Conservation (phyloP, 805 yeast species). For the Candida stauntonica region DNA sequence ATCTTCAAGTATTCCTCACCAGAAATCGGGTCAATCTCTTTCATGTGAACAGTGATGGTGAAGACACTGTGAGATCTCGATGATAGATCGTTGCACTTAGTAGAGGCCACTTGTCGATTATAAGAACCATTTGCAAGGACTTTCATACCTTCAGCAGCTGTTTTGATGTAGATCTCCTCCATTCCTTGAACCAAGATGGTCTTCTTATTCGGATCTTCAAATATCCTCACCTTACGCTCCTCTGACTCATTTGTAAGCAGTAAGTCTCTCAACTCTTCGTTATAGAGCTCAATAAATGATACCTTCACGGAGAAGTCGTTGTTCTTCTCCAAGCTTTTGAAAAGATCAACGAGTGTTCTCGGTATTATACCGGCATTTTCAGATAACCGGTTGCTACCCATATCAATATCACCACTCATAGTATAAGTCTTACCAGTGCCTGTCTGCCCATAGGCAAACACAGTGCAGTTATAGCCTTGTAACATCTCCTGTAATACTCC, state of each 20-base stretch:
- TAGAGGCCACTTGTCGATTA: constrained; percentile 69
- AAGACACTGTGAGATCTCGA: constrained; percentile 80
- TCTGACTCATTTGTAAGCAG: constrained; percentile 34
- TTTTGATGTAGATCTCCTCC: constrained; percentile 47
- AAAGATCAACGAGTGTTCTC: constrained; percentile 50
- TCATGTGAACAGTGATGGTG: constrained; percentile 59
- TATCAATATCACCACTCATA: constrained; percentile 64
- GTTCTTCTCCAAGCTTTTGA: constrained; percentile 39
- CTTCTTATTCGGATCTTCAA: constrained; percentile 42
- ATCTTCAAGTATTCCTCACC: constrained; percentile 47
- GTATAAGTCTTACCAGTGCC: constrained; percentile 82
- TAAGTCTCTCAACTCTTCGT: constrained; percentile 73
- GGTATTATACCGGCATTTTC: constrained; percentile 63
- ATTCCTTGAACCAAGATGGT: constrained; percentile 53
- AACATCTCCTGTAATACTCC: constrained; percentile 58
- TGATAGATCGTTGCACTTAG: constrained; percentile 71
- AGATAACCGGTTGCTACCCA: constrained; percentile 32
- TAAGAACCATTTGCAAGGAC: constrained; percentile 52
- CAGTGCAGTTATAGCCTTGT: constrained; percentile 70
- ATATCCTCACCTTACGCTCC: constrained; percentile 47
- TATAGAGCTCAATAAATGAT: constrained; percentile 77
- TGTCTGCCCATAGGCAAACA: constrained; percentile 85
- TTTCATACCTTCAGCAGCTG: constrained; percentile 47
- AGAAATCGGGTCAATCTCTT: constrained; percentile 41
- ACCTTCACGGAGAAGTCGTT: constrained; percentile 61